Evolutionary conservation across 2,329 filamentous ascomycete species (phyloP).

Genomic region (Fusarium verticillioides): DNA sequence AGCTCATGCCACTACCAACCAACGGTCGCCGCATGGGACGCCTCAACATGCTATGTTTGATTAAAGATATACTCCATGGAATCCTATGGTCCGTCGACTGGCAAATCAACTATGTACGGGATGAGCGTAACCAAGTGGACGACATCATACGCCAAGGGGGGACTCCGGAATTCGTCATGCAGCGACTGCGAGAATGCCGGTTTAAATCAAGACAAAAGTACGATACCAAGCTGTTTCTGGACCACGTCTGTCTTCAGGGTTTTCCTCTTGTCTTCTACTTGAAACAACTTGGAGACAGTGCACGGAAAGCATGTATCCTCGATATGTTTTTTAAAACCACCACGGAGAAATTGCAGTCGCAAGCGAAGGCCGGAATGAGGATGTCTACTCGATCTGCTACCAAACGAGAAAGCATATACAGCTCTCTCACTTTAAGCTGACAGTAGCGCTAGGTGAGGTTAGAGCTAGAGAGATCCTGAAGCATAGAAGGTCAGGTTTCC

Average conservation of each 20-base stretch:
- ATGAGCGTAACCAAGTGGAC: not conserved
- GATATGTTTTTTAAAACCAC: not conserved
- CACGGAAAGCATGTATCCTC: not conserved
- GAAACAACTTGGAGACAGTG: not conserved
- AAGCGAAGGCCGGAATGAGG: not conserved
- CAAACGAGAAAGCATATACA: not conserved
- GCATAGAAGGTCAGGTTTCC: not conserved
- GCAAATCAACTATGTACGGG: not conserved
- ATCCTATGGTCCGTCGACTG: fast-evolving
- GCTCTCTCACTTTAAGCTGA: no score
- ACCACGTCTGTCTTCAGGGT: not conserved
- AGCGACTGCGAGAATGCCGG: not conserved
- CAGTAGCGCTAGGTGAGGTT: not conserved
- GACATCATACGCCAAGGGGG: not conserved
- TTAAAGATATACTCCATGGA: fast-evolving
- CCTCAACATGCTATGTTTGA: not conserved
- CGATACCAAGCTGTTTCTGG: not conserved
- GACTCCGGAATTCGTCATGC: not conserved
- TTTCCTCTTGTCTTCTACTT: not conserved
- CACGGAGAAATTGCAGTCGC: not conserved
- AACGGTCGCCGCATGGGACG: no score
- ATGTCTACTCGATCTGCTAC: not conserved
- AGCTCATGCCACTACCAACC: not conserved
- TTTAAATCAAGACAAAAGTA: fast-evolving
- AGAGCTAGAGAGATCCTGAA: not conserved